Evolutionary conservation across 768 basidiomycete species (phyloP).

Genomic region (Pulveroboletus sp.): DNA sequence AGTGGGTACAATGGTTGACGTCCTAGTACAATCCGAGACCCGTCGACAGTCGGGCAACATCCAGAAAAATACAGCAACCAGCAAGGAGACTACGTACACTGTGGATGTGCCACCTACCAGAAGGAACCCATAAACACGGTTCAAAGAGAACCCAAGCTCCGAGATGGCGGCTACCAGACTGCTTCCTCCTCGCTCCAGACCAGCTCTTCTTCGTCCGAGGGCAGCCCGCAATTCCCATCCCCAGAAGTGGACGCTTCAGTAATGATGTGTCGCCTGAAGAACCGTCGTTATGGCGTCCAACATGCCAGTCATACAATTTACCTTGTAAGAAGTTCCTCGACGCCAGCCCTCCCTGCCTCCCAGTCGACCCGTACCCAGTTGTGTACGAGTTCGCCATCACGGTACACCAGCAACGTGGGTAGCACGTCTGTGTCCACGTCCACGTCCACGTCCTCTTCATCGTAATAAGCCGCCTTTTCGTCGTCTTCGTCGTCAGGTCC

Average conservation of each 20-base stretch:
- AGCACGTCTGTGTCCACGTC: slow-evolving; percentile 75
- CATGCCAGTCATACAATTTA: slow-evolving; percentile 20
- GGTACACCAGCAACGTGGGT: slow-evolving; percentile 75
- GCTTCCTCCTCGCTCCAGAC: slow-evolving; percentile 51
- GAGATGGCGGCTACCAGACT: background rate
- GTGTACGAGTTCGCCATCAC: slow-evolving; percentile 75
- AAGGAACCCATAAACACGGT: no score
- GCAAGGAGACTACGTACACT: background rate
- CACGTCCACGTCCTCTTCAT: slow-evolving; percentile 50
- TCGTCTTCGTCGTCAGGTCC: slow-evolving; percentile 42
- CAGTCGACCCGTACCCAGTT: slow-evolving; percentile 88
- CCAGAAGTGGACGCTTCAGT: slow-evolving; percentile 13
- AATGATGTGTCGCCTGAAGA: slow-evolving; percentile 26
- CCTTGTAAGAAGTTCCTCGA: slow-evolving; percentile 66
- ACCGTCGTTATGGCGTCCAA: background rate
- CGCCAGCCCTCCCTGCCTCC: slow-evolving; percentile 66
- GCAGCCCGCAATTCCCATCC: slow-evolving; percentile 43
- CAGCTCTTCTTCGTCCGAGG: slow-evolving; percentile 48
- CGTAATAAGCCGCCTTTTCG: slow-evolving; percentile 28
- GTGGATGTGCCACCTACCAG: no score
- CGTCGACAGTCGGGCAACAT: background rate
- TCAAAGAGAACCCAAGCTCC: background rate
- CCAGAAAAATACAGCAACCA: background rate
- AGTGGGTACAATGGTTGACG: background rate
- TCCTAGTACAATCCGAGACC: background rate